Evolutionary conservation across 2,329 filamentous ascomycete species (phyloP).

Genomic region (Aspergillus niger): DNA sequence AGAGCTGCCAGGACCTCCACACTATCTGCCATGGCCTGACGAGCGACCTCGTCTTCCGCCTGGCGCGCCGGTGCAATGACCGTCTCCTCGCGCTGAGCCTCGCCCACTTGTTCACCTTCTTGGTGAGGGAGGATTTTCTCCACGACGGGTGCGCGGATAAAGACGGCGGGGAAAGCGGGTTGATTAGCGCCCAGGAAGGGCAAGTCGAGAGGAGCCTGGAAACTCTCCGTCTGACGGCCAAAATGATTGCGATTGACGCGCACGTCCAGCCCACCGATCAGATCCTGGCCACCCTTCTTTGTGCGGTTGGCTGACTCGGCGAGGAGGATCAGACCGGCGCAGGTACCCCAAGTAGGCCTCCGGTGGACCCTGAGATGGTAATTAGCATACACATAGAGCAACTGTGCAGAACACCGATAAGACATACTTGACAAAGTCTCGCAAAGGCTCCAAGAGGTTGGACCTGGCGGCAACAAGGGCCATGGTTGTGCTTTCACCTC

Average conservation of each 20-base stretch:
- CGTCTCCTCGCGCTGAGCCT: constrained; percentile 51
- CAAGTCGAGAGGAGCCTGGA: constrained; percentile 73
- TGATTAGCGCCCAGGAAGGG: constrained; percentile 61
- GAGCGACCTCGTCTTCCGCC: constrained; percentile 49
- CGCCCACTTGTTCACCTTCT: constrained; percentile 54
- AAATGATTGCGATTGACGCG: constrained; percentile 94
- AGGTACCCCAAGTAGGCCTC: constrained; percentile 93
- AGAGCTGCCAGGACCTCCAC: constrained; percentile 63
- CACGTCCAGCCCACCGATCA: constrained; percentile 89
- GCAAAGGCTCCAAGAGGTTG: constrained; percentile 77
- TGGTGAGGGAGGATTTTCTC: constrained; percentile 69
- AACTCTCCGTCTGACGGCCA: constrained; percentile 88
- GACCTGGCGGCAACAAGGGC: constrained; percentile 82
- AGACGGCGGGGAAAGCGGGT: constrained; percentile 73
- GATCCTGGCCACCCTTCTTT: constrained; percentile 87
- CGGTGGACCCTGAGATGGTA: constrained; percentile 61
- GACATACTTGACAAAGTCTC: constrained; percentile 85
- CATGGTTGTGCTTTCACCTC: constrained; percentile 93
- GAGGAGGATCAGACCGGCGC: constrained; percentile 88
- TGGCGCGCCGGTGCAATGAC: constrained; percentile 60
- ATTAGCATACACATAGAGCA: background rate
- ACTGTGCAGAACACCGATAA: background rate
- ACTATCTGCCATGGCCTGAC: constrained; percentile 47
- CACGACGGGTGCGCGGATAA: constrained; percentile 92
- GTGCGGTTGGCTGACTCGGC: constrained; percentile 84